Conservation (phyloP, 495 filamentous ascomycete species). For the Cercophora sp. region DNA sequence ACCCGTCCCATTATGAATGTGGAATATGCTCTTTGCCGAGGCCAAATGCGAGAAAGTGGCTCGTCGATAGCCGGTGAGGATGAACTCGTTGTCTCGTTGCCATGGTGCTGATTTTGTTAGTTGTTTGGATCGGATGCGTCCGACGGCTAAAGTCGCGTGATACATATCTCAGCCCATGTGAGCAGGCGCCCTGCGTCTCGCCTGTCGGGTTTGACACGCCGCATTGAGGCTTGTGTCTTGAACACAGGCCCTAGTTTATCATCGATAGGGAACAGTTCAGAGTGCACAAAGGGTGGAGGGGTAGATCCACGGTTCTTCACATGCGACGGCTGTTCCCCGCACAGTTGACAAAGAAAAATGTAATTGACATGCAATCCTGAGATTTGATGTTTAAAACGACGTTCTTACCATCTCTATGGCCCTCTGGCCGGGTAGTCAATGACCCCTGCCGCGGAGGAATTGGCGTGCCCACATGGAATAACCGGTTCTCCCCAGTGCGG, state of each 20-base stretch:
- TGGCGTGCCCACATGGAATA: background rate
- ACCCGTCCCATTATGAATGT: slow-evolving; percentile 7
- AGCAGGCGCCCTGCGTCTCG: slow-evolving; percentile 3
- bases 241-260: background rate
- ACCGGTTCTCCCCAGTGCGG: background rate
- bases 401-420: slow-evolving; percentile 1
- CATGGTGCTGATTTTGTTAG: background rate
- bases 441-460: slow-evolving; percentile 3
- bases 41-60: background rate
- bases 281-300: background rate
- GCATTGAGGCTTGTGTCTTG: background rate
- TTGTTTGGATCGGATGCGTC: background rate
- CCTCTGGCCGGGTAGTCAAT: background rate
- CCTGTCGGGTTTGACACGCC: slow-evolving; percentile 8
- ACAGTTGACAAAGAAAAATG: slow-evolving; percentile 3
- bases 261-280: background rate
- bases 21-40: background rate
- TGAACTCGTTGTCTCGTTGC: slow-evolving; percentile 12
- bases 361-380: background rate
- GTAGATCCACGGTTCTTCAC: too few relatives aligned
- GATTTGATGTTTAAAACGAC: slow-evolving; percentile 4
- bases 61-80: slow-evolving; percentile 1
- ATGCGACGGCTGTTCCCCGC: background rate
- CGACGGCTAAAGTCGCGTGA: background rate
- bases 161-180: slow-evolving; percentile 2